Evolutionary conservation across 257 asterid genomes (phyloP).

Genomic region (Echium plantagineum): DNA sequence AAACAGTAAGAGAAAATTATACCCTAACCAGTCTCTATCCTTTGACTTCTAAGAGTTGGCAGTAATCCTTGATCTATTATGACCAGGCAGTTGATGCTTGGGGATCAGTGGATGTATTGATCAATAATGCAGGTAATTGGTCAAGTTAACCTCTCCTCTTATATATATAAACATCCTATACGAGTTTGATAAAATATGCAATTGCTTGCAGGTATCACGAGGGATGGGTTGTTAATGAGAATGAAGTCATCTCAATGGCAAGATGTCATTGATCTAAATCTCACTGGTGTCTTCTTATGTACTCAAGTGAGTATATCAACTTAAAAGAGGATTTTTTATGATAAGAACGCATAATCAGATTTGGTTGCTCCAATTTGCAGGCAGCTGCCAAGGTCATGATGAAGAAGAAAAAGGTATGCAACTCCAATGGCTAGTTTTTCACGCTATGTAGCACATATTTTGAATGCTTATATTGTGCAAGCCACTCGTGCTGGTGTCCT

Average conservation of each 20-base stretch:
- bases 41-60: slow-evolving; percentile 8
- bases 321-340: slow-evolving; percentile 1
- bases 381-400: slow-evolving; percentile 97
- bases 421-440: background rate
- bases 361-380: slow-evolving; percentile 29
- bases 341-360: slow-evolving; percentile 14
- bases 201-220: slow-evolving; percentile 62
- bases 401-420: slow-evolving; percentile 86
- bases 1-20: slow-evolving; percentile 44
- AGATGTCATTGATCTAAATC: slow-evolving; percentile 91
- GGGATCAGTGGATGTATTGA: slow-evolving; percentile 82
- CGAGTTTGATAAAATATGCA: slow-evolving; percentile 1
- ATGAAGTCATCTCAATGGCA: slow-evolving; percentile 91
- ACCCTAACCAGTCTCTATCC: slow-evolving; percentile 4
- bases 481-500: background rate
- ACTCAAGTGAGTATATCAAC: slow-evolving; percentile 48
- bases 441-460: background rate
- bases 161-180: background rate
- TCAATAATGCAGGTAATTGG: slow-evolving; percentile 82
- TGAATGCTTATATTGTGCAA: background rate
- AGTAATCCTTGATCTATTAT: slow-evolving; percentile 17
- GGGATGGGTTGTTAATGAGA: slow-evolving; percentile 93
- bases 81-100: slow-evolving; percentile 84
- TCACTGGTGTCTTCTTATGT: slow-evolving; percentile 88
- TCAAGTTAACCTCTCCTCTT: slow-evolving; percentile 5